Base-by-base conservation (phyloP, 805 yeast genomes). In the Starmerella floris region DNA sequence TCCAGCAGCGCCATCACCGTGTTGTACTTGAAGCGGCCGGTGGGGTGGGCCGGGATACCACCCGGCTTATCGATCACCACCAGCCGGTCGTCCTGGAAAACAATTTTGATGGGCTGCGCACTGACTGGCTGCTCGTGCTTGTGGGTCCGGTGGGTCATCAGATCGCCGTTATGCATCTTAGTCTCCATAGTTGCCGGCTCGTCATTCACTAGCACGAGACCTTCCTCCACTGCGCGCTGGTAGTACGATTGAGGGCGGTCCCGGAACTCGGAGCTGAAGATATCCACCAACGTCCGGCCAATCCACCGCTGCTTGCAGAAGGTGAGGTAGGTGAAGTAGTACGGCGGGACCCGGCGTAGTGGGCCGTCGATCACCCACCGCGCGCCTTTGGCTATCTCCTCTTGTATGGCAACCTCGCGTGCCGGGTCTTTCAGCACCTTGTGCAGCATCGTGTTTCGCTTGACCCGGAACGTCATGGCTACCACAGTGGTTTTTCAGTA, bases 11-110 rank as follows among this genome's bases (percentile, higher is more conserved):
- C 79, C 10, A 93, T 82, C 19, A 83, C 72, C 0, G 94, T 74
- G 57, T 88, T 88, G 59, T 71, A 83, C 44, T 88, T 64, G 61
- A 76, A 88, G 43, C 66, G 51, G 3, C 97, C 98, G 0, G 95
- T 80, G 3, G 98, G 97, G 59, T 91, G 98, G 0, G 83, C 94
- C 0, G 98, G 96, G 2, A 91, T 70, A 0, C 98, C 96, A 3
- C 91, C 72, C 0, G 98, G 98, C 51, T 91, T 91, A 59, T 88
- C 94, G 20, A 91, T 78, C 3, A 82, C 93, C 4, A 91, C 67
- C 20, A 84, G 58, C 39, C 80, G 73, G 6, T 79, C 84, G 57
- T 83, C 78, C 54, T 85, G 83, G 56, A 68, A 70, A 0, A 87
- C 80, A 21, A 83, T 73, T 42, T 71, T 69, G 38, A 84, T 76